A percentile compares a stretch with the other conserved stretches of the same genome.
Evolutionary conservation across 768 basidiomycete genomes (phyloP).

Genomic region (Suillus fuscotomentosus): DNA sequence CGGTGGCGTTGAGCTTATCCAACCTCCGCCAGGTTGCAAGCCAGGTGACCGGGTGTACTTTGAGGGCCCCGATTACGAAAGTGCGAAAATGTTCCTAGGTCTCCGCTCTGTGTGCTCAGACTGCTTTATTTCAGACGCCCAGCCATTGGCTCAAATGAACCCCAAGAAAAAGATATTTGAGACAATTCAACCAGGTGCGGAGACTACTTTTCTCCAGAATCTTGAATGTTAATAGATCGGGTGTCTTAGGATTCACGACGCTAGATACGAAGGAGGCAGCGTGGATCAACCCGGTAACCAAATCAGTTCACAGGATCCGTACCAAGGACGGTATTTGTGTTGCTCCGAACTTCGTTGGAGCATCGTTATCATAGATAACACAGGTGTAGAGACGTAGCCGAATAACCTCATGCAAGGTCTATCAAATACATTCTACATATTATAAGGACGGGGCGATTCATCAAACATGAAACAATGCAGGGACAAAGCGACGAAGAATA

Average conservation of each 20-base stretch:
- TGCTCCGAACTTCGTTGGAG: slow-evolving; percentile 81
- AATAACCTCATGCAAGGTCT: neutral
- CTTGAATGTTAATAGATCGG: slow-evolving; percentile 2
- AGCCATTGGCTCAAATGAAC: slow-evolving; percentile 82
- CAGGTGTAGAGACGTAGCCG: neutral
- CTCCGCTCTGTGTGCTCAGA: slow-evolving; percentile 1
- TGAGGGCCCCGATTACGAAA: slow-evolving; percentile 84
- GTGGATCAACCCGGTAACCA: slow-evolving; percentile 85
- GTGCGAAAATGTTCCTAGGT: slow-evolving; percentile 38
- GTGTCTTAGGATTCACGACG: slow-evolving; percentile 73
- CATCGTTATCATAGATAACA: slow-evolving; percentile 76
- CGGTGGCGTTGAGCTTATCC: slow-evolving; percentile 86
- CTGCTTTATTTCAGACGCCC: slow-evolving; percentile 40
- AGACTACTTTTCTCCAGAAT: slow-evolving; percentile 2
- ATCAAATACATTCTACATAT: neutral
- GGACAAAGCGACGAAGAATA: neutral
- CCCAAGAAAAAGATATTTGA: slow-evolving; percentile 99
- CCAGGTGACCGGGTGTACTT: slow-evolving; percentile 96
- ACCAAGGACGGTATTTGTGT: slow-evolving; percentile 83
- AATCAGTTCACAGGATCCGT: slow-evolving; percentile 78
- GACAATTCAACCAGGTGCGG: slow-evolving; percentile 84
- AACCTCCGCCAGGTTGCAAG: slow-evolving; percentile 80
- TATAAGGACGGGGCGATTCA: neutral
- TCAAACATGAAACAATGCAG: neutral
- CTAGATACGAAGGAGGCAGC: slow-evolving; percentile 86